Percentiles rank a stretch among this genome's conserved stretches.
phyloP scores from a whole-genome alignment of 345 rosid species.

The Ailanthus altissimus region DNA sequence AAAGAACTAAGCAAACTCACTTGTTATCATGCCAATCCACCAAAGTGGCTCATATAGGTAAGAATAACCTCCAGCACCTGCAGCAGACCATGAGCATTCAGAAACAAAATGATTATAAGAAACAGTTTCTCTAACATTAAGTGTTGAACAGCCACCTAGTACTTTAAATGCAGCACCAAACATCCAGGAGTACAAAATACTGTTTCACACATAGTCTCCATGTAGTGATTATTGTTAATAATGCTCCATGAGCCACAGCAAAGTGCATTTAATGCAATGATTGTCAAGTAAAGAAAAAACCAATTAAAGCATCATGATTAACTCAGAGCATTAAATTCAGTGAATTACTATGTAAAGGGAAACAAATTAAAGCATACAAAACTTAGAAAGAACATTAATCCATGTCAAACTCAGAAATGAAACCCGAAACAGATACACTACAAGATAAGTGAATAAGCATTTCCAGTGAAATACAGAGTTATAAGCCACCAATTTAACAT shows the following conservation, averaged over 20 bases:
- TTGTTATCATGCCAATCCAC: conserved; percentile 99
- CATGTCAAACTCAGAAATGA: background rate
- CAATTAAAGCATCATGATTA: no score
- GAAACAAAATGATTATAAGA: background rate
- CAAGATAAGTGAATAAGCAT: background rate
- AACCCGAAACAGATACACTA: background rate
- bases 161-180: background rate
- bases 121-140: background rate
- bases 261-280: background rate
- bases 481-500: no score
- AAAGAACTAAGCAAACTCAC: conserved; percentile 49
- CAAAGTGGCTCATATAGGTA: conserved; percentile 95
- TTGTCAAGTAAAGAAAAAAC: no score
- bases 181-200: background rate
- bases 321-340: no score
- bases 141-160: background rate
- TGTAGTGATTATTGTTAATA: background rate
- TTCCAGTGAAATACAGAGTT: no score
- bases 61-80: conserved; percentile 93
- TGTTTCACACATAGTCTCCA: background rate
- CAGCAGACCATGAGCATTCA: conserved; percentile 14
- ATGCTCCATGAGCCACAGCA: background rate
- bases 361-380: background rate
- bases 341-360: background rate
- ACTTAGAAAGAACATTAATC: background rate